Percentiles rank a stretch among this genome's conserved stretches.
These are phyloP conservation scores for Backusella australiensis DNA, from an alignment of 192 early-diverging fungal species.

Conservation along the genomic window DNA sequence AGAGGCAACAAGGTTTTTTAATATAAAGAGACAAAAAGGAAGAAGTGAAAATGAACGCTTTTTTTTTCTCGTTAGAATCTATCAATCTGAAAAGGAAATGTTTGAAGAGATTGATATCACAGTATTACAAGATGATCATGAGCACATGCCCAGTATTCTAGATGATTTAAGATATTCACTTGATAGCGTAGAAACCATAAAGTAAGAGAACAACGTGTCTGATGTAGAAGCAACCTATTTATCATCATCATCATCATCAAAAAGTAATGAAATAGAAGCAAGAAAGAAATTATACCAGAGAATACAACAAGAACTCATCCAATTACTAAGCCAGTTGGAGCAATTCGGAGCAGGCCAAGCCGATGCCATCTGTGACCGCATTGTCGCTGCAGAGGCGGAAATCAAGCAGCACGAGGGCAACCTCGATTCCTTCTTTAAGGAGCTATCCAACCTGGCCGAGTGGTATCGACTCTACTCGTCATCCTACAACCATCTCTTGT, in stretches of 20 bases:
- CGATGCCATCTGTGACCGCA: conserved; percentile 20
- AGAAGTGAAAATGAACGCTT: background rate
- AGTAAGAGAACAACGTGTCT: background rate
- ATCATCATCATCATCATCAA: background rate
- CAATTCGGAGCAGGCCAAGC: conserved; percentile 9
- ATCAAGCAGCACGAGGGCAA: conserved; percentile 19
- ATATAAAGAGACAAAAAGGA: background rate
- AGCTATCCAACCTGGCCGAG: conserved; percentile 18
- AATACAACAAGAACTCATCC: conserved; percentile 11
- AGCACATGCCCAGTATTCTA: conserved; percentile 26
- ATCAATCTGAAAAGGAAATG: conserved; percentile 18
- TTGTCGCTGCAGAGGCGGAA: conserved; percentile 16
- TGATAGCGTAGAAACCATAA: conserved; percentile 15
- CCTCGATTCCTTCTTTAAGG: conserved; percentile 26
- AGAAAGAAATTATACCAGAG: conserved; percentile 5
- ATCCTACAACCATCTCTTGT: conserved; percentile 25
- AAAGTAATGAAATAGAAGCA: conserved; percentile 14
- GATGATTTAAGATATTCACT: conserved; percentile 18
- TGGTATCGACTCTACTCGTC: conserved; percentile 25
- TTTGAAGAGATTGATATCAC: conserved; percentile 27
- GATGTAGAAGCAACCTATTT: background rate
- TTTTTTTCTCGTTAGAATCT: conserved; percentile 15
- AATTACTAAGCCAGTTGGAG: conserved; percentile 22
- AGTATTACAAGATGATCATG: conserved; percentile 34
- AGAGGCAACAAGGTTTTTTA: conserved; percentile 38